Conservation (phyloP, 2,329 filamentous ascomycete species). For the Xylariaceae sp. region DNA sequence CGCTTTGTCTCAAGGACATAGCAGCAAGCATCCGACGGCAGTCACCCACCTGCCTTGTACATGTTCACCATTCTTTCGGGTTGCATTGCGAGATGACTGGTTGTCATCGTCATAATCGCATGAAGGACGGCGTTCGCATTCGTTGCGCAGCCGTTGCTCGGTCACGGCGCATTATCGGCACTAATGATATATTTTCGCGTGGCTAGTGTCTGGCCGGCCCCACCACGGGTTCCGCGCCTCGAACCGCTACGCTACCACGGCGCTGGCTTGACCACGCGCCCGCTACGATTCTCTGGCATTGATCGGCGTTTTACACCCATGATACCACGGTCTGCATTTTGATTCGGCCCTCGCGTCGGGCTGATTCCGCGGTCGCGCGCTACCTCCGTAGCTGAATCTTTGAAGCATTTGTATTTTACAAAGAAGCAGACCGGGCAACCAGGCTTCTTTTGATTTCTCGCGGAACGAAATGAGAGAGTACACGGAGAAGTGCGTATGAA, state of each 20-base stretch:
- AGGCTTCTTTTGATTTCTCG: conserved; percentile 5
- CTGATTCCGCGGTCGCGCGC: conserved; percentile 16
- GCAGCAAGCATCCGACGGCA: conserved; percentile 12
- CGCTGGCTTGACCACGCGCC: conserved; percentile 7
- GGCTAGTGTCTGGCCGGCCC: too few species aligned
- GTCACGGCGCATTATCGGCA: conserved; percentile 15
- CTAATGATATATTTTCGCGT: too few species aligned
- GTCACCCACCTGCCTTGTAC: conserved; percentile 1
- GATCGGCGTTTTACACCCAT: conserved; percentile 25
- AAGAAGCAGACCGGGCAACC: conserved; percentile 23
- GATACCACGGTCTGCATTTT: conserved; percentile 28
- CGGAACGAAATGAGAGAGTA: conserved; percentile 11
- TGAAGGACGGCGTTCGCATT: conserved; percentile 26
- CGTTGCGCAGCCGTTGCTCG: too few species aligned
- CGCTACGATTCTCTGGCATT: conserved; percentile 18
- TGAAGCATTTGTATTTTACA: conserved; percentile 19
- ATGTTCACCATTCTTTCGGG: conserved; percentile 1
- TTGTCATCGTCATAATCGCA: conserved; percentile 26
- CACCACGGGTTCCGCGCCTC: too few species aligned
- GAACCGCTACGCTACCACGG: too few species aligned
- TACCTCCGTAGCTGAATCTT: conserved; percentile 10
- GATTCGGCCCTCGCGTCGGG: conserved; percentile 17
- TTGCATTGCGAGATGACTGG: conserved; percentile 26
- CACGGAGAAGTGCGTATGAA: conserved; percentile 3
- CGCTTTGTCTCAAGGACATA: conserved; percentile 7